These are phyloP conservation scores for Dovyalis caffra DNA, from an alignment of 345 rosid species.

Conservation along the genomic window DNA sequence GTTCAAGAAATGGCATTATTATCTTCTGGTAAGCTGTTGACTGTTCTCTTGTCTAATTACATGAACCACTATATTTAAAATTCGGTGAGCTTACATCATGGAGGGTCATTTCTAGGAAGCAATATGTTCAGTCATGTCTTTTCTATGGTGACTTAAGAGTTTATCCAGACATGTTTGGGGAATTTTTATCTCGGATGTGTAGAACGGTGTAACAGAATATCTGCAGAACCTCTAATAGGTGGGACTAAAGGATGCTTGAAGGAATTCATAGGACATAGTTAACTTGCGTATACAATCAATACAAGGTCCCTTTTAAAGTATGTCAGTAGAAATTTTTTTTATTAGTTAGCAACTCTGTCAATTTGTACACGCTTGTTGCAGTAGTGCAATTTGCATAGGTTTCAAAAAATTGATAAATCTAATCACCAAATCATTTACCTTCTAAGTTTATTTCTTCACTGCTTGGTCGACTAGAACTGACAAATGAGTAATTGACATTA, in stretches of 20 bases:
- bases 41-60: constrained; percentile 8
- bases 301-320: background rate
- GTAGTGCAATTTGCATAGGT: background rate
- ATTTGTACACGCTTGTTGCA: background rate
- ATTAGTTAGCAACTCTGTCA: background rate
- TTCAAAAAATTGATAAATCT: background rate
- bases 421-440: background rate
- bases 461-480: background rate
- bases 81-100: background rate
- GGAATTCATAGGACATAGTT: background rate
- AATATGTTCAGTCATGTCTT: background rate
- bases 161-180: background rate
- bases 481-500: background rate
- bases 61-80: background rate
- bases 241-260: background rate
- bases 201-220: background rate
- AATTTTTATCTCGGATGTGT: background rate
- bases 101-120: background rate
- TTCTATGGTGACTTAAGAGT: background rate
- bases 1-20: constrained; percentile 96
- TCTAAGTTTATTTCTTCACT: background rate
- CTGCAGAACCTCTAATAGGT: background rate
- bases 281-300: background rate
- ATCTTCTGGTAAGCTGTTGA: constrained; percentile 74
- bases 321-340: background rate